Conservation (phyloP, 352 stramenopile species). For the Elongisporangium prolatum region DNA sequence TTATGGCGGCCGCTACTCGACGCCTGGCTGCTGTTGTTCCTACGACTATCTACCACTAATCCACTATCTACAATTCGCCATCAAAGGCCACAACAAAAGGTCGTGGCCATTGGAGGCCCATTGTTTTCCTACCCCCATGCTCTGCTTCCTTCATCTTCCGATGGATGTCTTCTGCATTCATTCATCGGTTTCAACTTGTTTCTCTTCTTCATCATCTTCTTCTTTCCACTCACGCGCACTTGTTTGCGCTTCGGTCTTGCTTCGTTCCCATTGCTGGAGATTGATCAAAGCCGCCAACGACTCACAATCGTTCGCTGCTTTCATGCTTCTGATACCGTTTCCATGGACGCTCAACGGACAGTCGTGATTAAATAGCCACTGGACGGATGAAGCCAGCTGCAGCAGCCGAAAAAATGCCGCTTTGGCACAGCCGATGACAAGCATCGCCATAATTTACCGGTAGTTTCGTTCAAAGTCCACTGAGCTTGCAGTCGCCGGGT, state of each 20-base stretch:
- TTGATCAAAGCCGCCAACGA: background rate
- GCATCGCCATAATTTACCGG: background rate
- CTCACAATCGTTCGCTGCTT: background rate
- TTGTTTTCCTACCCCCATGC: background rate
- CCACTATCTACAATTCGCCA: background rate
- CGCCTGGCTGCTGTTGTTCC: background rate
- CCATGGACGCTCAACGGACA: background rate
- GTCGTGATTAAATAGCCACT: background rate
- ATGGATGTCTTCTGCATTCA: background rate
- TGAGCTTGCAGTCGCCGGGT: background rate
- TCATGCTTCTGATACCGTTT: background rate
- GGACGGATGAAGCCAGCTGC: background rate
- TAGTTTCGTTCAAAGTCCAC: slow-evolving; percentile 3
- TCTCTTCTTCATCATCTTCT: slow-evolving; percentile 6
- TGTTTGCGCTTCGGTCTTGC: background rate
- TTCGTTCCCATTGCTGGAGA: background rate
- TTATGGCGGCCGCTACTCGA: background rate
- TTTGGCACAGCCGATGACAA: background rate
- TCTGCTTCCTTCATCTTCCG: background rate
- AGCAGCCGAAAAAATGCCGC: background rate
- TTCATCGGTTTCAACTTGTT: slow-evolving; percentile 5
- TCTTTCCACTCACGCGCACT: background rate
- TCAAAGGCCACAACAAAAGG: background rate
- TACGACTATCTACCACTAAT: background rate
- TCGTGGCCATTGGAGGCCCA: background rate